Conservation (phyloP, 2,329 filamentous ascomycete genomes). For the Verticillium albo-atrum region DNA sequence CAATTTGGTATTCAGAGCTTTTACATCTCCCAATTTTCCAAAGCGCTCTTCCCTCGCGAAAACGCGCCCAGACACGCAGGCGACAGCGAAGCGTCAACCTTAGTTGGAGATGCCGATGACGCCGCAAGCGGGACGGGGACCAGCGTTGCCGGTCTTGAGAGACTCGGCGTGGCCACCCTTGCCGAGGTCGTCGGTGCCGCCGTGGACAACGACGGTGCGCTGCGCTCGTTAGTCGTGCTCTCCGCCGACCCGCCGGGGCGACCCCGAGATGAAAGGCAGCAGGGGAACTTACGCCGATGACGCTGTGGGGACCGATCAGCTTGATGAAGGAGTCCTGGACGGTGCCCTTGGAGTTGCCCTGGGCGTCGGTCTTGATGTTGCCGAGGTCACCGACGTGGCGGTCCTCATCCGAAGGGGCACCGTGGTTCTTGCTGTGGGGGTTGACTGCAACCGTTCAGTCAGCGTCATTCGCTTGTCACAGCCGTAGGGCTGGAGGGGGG, state of each 20-base stretch:
- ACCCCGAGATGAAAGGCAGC: background rate
- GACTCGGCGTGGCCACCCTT: constrained; percentile 90
- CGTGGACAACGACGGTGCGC: constrained; percentile 94
- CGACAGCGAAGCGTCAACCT: constrained; percentile 16
- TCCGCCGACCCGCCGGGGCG: background rate
- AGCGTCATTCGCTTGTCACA: background rate
- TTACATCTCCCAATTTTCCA: background rate
- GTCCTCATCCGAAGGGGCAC: constrained; percentile 73
- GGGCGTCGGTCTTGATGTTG: constrained; percentile 91
- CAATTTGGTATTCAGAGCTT: background rate
- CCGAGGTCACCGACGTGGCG: constrained; percentile 97
- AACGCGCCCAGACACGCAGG: background rate
- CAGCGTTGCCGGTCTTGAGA: constrained; percentile 97
- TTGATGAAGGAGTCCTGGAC: constrained; percentile 80
- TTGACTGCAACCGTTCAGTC: constrained; percentile 62
- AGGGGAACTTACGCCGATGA: constrained; percentile 70
- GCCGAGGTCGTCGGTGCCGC: constrained; percentile 94
- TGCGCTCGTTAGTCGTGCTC: constrained; percentile 27
- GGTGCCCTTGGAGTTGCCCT: constrained; percentile 84
- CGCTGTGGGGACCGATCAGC: constrained; percentile 92
- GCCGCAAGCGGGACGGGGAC: constrained; percentile 89
- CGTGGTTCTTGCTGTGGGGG: constrained; percentile 88
- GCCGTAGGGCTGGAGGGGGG: background rate
- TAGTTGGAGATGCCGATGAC: constrained; percentile 86
- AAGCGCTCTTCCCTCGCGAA: background rate